Evolutionary conservation across 345 rosid species (phyloP), one percentile per base, ranked within the genome.

Genomic region (Euphorbia tirucalli): DNA sequence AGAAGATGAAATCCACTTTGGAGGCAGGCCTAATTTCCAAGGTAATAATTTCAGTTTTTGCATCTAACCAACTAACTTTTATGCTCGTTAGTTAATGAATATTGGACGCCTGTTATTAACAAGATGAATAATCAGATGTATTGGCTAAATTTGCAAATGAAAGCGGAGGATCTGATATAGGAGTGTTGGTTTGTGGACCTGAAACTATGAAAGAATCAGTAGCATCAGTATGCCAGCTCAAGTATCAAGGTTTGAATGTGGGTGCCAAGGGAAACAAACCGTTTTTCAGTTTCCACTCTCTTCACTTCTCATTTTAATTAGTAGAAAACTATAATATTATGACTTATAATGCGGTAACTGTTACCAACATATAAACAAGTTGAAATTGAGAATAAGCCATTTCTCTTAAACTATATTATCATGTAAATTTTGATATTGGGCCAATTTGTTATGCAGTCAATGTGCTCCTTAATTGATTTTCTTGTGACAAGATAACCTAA

Each of bases 181-280:
- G 93, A 80, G 92, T 90, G 14, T 66, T 93, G 68, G 98, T 93
- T 43, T 90, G 97, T 55, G 97, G 97, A 80, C 98, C 95, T 11
- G 91, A 85, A 79, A 61, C 82, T 10, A 82, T 93, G 93, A 85
- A 88, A 76, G 87, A 85, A 57, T 77, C 81, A 11, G 88, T 90
- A n/a, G 97, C 93, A 74, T 74, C 73, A 48, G 3, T 73, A 4
- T 82, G 91, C 86, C 78, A 50, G 77, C 43, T 73, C 44, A 82
- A 69, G 71, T 76, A 78, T 61, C 77, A 19, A 37, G 73, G 81
- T 64, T 67, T 74, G 13, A 52, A 66, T 19, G 35, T 76, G 32
- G 75, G 65, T 22, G 58, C 78, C 11, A 71, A 72, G 41, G 73
- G 69, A 61, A 79, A 64, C 43, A 81, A 82, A 48, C 72, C 83